Evolutionary conservation across 768 basidiomycete species (phyloP).

Genomic region (Chalciporus piperatus): DNA sequence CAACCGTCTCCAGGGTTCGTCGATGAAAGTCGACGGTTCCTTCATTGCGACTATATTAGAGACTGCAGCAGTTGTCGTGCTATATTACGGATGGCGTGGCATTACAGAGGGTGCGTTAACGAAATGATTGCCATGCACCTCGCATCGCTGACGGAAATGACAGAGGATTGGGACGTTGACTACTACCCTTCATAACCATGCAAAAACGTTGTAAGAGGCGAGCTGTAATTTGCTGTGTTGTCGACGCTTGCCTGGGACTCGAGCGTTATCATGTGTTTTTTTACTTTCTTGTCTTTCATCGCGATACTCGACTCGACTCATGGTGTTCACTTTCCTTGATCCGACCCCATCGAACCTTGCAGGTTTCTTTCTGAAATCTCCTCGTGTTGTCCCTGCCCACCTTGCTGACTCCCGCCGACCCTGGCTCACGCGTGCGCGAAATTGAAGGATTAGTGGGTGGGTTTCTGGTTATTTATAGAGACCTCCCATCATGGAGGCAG

Average conservation of each 20-base stretch:
- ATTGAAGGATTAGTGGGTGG: not conserved
- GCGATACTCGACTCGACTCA: conserved; percentile 7
- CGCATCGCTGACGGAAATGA: conserved; percentile 2
- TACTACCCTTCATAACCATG: conserved; percentile 40
- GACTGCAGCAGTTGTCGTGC: conserved; percentile 61
- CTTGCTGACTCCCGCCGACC: not conserved
- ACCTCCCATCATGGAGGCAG: too few relatives aligned
- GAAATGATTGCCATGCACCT: not conserved
- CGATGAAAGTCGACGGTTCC: conserved; percentile 75
- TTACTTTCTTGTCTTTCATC: conserved; percentile 1
- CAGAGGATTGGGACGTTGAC: conserved; percentile 53
- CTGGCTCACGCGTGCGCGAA: too few relatives aligned
- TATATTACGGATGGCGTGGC: conserved; percentile 82
- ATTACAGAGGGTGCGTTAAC: conserved; percentile 77
- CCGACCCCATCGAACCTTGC: not conserved
- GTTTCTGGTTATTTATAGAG: not conserved
- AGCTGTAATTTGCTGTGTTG: conserved; percentile 13
- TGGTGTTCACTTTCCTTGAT: not conserved
- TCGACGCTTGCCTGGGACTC: not conserved
- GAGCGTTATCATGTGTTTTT: conserved; percentile 4
- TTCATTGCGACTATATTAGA: conserved; percentile 86
- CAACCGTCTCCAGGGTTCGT: conserved; percentile 47
- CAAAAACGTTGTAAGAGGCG: not conserved
- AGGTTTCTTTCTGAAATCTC: not conserved
- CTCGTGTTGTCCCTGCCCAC: not conserved